Conservation (phyloP, 2,329 filamentous ascomycete genomes). For the Cordyceps sp. region DNA sequence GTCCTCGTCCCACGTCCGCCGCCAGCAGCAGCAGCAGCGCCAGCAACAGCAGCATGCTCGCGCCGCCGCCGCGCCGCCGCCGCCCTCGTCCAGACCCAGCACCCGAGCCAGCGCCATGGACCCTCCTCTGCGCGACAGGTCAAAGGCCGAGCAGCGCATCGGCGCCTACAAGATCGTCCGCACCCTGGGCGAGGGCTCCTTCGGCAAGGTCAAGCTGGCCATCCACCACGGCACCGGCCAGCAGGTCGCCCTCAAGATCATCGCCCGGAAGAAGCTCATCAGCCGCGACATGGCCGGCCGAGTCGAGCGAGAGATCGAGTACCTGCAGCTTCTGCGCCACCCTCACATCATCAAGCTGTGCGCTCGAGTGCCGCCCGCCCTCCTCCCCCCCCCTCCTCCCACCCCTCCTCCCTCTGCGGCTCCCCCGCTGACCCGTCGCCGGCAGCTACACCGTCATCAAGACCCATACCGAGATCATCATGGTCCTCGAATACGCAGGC, state of each 20-base stretch:
- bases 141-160: constrained; percentile 64
- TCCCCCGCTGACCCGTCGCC: too few species aligned
- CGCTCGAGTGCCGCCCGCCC: too few species aligned
- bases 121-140: constrained; percentile 22
- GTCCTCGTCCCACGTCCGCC: constrained; percentile 46
- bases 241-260: constrained; percentile 96
- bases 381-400: background rate
- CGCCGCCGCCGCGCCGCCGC: constrained; percentile 9
- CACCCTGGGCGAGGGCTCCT: constrained; percentile 90
- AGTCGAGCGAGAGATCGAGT: constrained; percentile 96
- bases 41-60: constrained; percentile 11
- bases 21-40: constrained; percentile 21
- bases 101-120: constrained; percentile 18
- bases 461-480: constrained; percentile 85
- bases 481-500: constrained; percentile 96
- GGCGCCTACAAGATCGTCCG: constrained; percentile 82
- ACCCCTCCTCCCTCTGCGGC: background rate
- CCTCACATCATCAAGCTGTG: constrained; percentile 98
- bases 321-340: constrained; percentile 85
- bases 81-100: constrained; percentile 9
- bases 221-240: constrained; percentile 84
- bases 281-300: constrained; percentile 95
- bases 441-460: constrained; percentile 88
- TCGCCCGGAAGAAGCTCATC: constrained; percentile 86
- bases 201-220: constrained; percentile 96